phyloP scores from a whole-genome alignment of 2,329 filamentous ascomycete species.

The Clathrospora elynae region DNA sequence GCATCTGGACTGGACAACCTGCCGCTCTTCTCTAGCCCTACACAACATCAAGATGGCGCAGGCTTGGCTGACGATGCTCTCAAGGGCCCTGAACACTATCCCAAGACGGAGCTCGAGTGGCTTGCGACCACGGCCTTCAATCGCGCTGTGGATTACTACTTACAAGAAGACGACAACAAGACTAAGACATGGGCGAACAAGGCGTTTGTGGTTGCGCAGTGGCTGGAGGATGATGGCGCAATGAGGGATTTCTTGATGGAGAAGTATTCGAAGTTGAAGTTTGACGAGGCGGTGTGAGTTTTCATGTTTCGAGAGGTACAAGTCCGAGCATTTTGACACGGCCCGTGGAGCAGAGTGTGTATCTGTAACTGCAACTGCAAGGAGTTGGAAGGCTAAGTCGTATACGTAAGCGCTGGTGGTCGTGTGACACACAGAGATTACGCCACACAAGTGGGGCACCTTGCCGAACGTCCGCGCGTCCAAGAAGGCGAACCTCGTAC shows the following conservation, averaged over 20 bases:
- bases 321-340: too few relatives aligned
- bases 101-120: slow-evolving; percentile 73
- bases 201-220: slow-evolving; percentile 66
- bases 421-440: slow-evolving; percentile 8
- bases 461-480: slow-evolving; percentile 11
- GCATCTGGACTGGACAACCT: slow-evolving; percentile 16
- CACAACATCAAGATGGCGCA: slow-evolving; percentile 6
- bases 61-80: slow-evolving; percentile 27
- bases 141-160: slow-evolving; percentile 66
- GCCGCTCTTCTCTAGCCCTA: slow-evolving; percentile 20
- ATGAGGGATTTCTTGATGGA: slow-evolving; percentile 41
- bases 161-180: slow-evolving; percentile 57
- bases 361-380: too few relatives aligned
- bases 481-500: too few relatives aligned
- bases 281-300: too few relatives aligned
- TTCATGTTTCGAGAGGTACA: too few relatives aligned
- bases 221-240: slow-evolving; percentile 58
- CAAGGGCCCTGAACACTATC: slow-evolving; percentile 59
- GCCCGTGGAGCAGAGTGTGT: too few relatives aligned
- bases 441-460: slow-evolving; percentile 14
- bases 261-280: slow-evolving; percentile 50
- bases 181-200: slow-evolving; percentile 67
- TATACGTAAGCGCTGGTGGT: slow-evolving; percentile 7
- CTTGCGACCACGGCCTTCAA: slow-evolving; percentile 68
- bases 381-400: too few relatives aligned